A percentile compares a stretch with the other conserved stretches of the same genome.
Conservation (phyloP, 306 rosid genomes). For the Rosa chinensis region DNA sequence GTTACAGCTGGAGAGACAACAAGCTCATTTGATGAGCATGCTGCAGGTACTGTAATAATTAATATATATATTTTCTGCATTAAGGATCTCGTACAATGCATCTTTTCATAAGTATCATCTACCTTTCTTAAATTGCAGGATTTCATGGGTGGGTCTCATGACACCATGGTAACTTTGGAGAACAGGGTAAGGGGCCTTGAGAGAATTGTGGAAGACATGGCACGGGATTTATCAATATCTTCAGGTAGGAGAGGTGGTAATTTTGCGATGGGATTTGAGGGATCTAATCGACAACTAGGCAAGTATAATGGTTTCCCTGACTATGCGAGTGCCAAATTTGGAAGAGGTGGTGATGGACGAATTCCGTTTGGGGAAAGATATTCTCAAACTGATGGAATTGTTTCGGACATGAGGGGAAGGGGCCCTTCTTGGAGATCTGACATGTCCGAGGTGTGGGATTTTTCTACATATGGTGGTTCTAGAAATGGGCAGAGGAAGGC, state of each 20-base stretch:
- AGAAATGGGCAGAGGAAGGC: conserved; percentile 85
- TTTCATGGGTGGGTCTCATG: conserved; percentile 99
- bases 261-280: conserved; percentile 75
- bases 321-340: conserved; percentile 69
- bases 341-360: conserved; percentile 81
- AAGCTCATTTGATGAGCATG: conserved; percentile 95
- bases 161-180: conserved; percentile 92
- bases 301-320: conserved; percentile 83
- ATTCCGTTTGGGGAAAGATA: conserved; percentile 65
- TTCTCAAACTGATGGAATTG: conserved; percentile 74
- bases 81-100: conserved; percentile 20
- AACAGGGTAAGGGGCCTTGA: conserved; percentile 97
- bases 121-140: conserved; percentile 57
- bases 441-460: conserved; percentile 72
- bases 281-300: conserved; percentile 64
- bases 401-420: conserved; percentile 73
- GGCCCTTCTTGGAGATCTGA: conserved; percentile 87
- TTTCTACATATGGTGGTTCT: conserved; percentile 60
- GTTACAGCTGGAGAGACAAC: conserved; percentile 92
- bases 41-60: conserved; percentile 63
- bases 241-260: conserved; percentile 79
- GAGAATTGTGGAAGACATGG: conserved; percentile 97
- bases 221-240: conserved; percentile 79
- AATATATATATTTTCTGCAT: neutral
- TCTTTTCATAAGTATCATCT: conserved; percentile 21